Base-by-base conservation (phyloP, 2,329 filamentous ascomycete genomes). In the Cladorrhinum sp. region DNA sequence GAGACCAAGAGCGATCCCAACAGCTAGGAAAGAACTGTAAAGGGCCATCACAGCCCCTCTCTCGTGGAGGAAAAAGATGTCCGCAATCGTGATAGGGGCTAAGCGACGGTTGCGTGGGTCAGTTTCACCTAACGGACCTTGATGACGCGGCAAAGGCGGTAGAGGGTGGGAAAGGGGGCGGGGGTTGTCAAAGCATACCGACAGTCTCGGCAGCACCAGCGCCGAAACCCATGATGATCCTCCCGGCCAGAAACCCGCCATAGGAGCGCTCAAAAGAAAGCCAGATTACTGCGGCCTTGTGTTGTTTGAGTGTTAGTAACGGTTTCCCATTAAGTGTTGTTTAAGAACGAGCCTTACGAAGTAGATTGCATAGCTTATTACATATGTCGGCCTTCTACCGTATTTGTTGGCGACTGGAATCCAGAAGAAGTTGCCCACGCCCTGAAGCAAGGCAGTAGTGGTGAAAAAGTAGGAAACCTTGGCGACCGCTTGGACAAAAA, bases 31-130 rank as follows among this genome's bases (percentile, higher is more conserved):
- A 20, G 73, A 72, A 13, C 74, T 76, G 62, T 80, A 78, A 10
- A 76, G 66, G 64, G 79, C 77, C 79, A 83, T 84, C 45, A 81
- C 71, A 1, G 74, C 70, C 1, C 81, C 81, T 55, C 83, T 74
- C 66, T 85, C 79, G 62, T 85, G 82, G 16, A 85, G 71, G 67
- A 83, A 85, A 70, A 84, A 85, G 27, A 84, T 70, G 63, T 85
- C 82, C 2, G 80, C 73, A 50, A 84, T 81, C 1, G 80, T 82
- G 7, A 81, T 72, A 0, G 81, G 81, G 1, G 79, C 69, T 65
- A 45, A 45, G 41, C 41, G 41, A 45, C 16, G n/a, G n/a, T 3
- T 45, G 16, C 41, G 41, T 45, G 16, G 41, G 41, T 45, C 18
- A 45, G 41, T 45, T 45, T 45, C 41, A 45, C 41, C 18, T 45